Evolutionary conservation across 1,284 basidiomycete species (phyloP), one percentile per base, ranked within the genome.

Genomic region (Peniophora sp.): DNA sequence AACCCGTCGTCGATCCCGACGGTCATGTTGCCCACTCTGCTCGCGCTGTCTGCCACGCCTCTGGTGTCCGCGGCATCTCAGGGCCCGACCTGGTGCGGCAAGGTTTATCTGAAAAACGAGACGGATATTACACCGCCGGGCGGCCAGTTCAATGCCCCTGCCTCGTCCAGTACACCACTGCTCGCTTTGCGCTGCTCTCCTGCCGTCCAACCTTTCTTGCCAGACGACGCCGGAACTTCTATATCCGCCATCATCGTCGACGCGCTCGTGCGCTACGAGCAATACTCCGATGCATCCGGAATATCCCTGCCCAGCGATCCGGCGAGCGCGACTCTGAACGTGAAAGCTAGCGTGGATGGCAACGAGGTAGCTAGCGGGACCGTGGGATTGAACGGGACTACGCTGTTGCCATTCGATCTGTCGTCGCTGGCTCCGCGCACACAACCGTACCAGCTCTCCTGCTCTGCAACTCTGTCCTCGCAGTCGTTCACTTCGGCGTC

Each of bases 111-210:
- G 74, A 50, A 67, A 6, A 71, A 70, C 24, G 65, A 71, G 44
- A 70, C 77, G 0, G 44, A 48, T 11, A 62, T 78, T 5, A 68
- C 75, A 15, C 71, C 74, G 8, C 82, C 82, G 10, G 78, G 73
- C 34, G 83, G 83, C 36, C 67, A 79, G 54, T 87, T 88, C 57
- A 71, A 76, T 3, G 58, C 73, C 2, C 78, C 83, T 1, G 62
- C 64, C 0, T 62, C 64, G 0, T 81, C 79, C 1, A 53, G 62
- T 0, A 64, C 61, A 1, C 76, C 83, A n/a, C 72, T 86, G 3
- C 68, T 88, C 12, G 78, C 83, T 0, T 71, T 89, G 51, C 76
- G 82, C 49, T 89, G 86, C 59, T 73, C 75, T 1, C 85, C 83
- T n/a, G 78, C 73, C 2, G 76, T 86, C 50, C 73, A 78, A 34